phyloP scores from a whole-genome alignment of 2,329 filamentous ascomycete genomes.

The Fusarium sp. region DNA sequence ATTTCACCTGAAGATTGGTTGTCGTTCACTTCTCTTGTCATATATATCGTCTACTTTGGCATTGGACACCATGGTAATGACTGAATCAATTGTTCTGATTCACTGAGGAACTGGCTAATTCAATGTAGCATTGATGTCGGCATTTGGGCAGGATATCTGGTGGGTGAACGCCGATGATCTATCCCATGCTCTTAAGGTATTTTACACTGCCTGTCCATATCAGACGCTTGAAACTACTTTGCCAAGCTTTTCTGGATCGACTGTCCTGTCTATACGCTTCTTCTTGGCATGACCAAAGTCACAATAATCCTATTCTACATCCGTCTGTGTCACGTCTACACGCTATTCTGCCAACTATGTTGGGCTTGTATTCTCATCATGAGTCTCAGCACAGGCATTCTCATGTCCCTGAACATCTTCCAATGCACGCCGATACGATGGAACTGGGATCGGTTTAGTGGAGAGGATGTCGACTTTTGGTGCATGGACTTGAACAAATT shows the following conservation, averaged over 20 bases:
- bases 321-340: conserved; percentile 6
- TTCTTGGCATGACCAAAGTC: conserved; percentile 2
- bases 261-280: conserved; percentile 1
- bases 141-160: conserved; percentile 14
- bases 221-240: background rate
- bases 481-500: conserved; percentile 16
- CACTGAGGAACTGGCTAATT: background rate
- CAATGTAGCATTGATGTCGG: background rate
- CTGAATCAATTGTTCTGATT: no score
- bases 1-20: conserved; percentile 11
- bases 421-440: conserved; percentile 7
- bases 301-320: conserved; percentile 13
- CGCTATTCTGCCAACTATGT: background rate
- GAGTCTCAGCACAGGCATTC: background rate
- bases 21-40: background rate
- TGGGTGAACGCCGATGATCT: background rate
- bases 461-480: background rate
- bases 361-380: background rate
- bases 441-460: conserved; percentile 9
- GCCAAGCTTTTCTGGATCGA: background rate
- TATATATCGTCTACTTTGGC: conserved; percentile 1
- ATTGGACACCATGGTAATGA: conserved; percentile 23
- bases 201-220: no score
- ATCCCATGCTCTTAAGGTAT: conserved; percentile 10
- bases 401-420: conserved; percentile 1